Evolutionary conservation across 1,284 basidiomycete genomes (phyloP).

Genomic region (Earliella scabrosa): DNA sequence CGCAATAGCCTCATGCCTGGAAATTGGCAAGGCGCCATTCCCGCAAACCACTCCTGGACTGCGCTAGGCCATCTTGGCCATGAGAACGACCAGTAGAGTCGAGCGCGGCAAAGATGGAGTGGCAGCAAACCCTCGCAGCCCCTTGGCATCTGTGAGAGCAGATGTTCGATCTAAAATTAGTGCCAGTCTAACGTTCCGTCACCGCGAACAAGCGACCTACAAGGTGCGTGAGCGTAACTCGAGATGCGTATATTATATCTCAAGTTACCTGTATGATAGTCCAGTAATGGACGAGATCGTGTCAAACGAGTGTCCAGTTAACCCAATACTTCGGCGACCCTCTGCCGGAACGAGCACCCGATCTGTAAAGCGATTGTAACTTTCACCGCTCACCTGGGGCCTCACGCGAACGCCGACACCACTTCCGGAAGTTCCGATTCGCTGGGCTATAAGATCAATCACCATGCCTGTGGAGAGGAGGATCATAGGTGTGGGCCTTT

Average conservation of each 20-base stretch:
- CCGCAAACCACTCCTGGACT: background rate
- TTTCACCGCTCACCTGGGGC: background rate
- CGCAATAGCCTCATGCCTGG: background rate
- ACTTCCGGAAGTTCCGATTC: background rate
- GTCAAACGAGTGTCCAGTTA: too few relatives aligned
- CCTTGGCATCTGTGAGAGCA: constrained; percentile 13
- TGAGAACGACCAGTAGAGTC: constrained; percentile 2
- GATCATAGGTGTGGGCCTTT: too few relatives aligned
- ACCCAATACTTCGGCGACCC: too few relatives aligned
- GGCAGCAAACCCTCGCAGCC: constrained; percentile 1
- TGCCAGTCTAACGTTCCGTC: too few relatives aligned
- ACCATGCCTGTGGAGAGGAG: background rate
- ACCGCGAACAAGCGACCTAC: too few relatives aligned
- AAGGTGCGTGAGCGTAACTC: too few relatives aligned
- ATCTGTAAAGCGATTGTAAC: background rate
- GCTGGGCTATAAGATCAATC: background rate
- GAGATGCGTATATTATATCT: too few relatives aligned
- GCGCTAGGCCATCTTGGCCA: constrained; percentile 7
- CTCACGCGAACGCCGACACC: background rate
- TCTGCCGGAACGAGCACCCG: too few relatives aligned
- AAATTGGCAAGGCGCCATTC: background rate
- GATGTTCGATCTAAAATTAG: too few relatives aligned
- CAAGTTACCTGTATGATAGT: too few relatives aligned
- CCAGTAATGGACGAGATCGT: too few relatives aligned
- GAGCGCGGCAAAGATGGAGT: background rate